Evolutionary conservation across 805 yeast species (phyloP).

Genomic region (Cyberlindnera xishuangbannaensis): DNA sequence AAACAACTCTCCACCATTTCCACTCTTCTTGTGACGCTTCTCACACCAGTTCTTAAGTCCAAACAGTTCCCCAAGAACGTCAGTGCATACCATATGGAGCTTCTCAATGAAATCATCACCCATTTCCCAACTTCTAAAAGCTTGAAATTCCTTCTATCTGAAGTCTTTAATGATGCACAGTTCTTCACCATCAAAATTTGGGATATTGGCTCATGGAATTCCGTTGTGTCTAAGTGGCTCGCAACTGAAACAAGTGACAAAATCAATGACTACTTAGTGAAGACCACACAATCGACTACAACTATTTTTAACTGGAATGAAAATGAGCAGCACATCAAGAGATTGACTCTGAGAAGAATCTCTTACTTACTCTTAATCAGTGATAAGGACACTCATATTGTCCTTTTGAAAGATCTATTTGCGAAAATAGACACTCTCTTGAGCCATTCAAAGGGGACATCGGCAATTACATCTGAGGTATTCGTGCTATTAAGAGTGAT

Average conservation of each 20-base stretch:
- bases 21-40: conserved; percentile 45
- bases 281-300: conserved; percentile 39
- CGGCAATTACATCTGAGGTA: conserved; percentile 34
- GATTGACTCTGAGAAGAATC: conserved; percentile 52
- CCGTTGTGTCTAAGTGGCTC: conserved; percentile 58
- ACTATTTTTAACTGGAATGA: conserved; percentile 61
- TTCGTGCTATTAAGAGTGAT: conserved; percentile 60
- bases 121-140: conserved; percentile 34
- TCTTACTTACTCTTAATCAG: conserved; percentile 58
- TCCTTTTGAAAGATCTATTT: conserved; percentile 43
- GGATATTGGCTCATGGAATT: conserved; percentile 42
- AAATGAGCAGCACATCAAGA: conserved; percentile 55
- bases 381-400: conserved; percentile 49
- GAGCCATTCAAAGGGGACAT: conserved; percentile 28
- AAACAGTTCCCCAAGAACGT: conserved; percentile 35
- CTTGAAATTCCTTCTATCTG: conserved; percentile 64
- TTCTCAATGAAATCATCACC: conserved; percentile 33
- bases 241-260: conserved; percentile 51
- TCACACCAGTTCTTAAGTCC: conserved; percentile 47
- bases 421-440: conserved; percentile 38
- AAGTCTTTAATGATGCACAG: conserved; percentile 53
- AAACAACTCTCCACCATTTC: conserved; percentile 45
- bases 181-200: conserved; percentile 40
- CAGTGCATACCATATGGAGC: conserved; percentile 35
- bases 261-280: conserved; percentile 42